Conservation (phyloP, 2,329 filamentous ascomycete species). For the Chaetomiaceae sp. region DNA sequence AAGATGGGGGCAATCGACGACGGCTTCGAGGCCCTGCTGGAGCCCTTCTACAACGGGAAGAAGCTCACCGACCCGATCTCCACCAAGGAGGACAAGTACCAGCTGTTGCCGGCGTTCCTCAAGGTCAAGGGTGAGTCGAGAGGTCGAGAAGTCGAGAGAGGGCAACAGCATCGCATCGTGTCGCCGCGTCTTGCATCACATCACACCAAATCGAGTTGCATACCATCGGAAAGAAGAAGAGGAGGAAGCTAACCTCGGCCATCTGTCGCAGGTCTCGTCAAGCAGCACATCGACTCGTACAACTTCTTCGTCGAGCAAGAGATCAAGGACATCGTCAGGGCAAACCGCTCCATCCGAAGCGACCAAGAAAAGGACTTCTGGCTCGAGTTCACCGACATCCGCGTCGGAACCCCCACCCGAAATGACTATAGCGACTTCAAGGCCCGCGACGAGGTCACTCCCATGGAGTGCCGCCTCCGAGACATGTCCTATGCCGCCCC, state of each 20-base stretch:
- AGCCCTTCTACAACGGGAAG: slow-evolving; percentile 65
- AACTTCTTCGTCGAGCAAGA: slow-evolving; percentile 98
- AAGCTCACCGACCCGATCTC: slow-evolving; percentile 61
- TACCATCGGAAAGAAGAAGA: too few species aligned
- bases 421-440: slow-evolving; percentile 68
- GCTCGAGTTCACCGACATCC: slow-evolving; percentile 89
- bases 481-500: slow-evolving; percentile 98
- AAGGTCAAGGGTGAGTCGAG: slow-evolving; percentile 76
- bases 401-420: slow-evolving; percentile 75
- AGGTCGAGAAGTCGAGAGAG: too few species aligned
- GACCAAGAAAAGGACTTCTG: slow-evolving; percentile 92
- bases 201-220: too few species aligned
- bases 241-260: too few species aligned
- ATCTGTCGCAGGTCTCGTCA: slow-evolving; percentile 18
- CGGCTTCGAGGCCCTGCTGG: slow-evolving; percentile 61
- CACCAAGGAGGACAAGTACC: slow-evolving; percentile 83
- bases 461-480: slow-evolving; percentile 91
- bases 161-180: too few species aligned
- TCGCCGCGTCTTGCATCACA: too few species aligned
- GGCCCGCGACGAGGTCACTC: slow-evolving; percentile 71
- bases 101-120: slow-evolving; percentile 91
- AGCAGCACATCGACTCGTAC: slow-evolving; percentile 86
- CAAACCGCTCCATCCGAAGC: slow-evolving; percentile 82
- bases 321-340: slow-evolving; percentile 92
- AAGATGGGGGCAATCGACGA: slow-evolving; percentile 54